Percentiles rank a stretch among this genome's conserved stretches.
These are phyloP conservation scores for Mimosa bimucronata DNA, from an alignment of 306 rosid genomes.

Conservation along the genomic window DNA sequence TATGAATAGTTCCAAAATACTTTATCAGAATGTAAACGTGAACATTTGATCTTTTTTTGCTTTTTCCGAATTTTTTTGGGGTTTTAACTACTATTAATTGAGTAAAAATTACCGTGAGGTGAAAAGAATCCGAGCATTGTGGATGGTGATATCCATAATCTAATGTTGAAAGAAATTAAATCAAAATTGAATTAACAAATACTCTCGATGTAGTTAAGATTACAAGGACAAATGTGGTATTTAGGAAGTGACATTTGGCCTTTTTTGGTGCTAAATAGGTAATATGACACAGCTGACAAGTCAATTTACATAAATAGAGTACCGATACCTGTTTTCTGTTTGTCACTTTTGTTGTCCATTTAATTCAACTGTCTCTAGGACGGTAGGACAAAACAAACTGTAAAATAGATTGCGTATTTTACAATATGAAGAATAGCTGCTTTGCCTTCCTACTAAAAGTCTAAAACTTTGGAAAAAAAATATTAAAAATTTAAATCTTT, in stretches of 20 bases:
- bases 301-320: not conserved
- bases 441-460: not conserved
- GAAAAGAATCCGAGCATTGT: not conserved
- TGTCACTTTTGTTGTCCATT: not conserved
- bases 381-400: not conserved
- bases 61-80: no score
- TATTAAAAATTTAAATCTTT: no score
- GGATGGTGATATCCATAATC: not conserved
- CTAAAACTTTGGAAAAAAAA: no score
- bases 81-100: not conserved
- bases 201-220: not conserved
- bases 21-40: no score
- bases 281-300: not conserved
- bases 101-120: not conserved
- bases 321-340: not conserved
- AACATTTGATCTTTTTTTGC: not conserved
- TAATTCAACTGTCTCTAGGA: not conserved
- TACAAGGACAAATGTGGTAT: not conserved
- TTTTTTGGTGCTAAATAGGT: not conserved
- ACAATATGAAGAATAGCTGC: not conserved
- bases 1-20: no score
- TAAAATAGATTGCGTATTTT: not conserved
- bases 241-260: not conserved
- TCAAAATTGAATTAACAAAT: not conserved
- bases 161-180: no score